Base-by-base conservation (phyloP, 805 yeast genomes). In the Candida maris region DNA sequence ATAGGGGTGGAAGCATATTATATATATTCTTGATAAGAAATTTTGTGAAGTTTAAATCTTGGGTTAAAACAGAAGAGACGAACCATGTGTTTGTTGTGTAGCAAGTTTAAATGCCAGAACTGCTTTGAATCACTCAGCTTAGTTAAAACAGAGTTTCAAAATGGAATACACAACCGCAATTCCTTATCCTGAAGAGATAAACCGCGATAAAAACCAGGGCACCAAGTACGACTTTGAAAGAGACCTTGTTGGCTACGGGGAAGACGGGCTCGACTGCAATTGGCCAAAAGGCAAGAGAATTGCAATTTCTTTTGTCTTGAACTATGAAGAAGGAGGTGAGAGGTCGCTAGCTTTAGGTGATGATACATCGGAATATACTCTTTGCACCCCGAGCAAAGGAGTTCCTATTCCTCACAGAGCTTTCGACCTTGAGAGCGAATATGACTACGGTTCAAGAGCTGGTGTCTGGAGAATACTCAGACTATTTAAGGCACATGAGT, bases 311-410 rank as follows among this genome's bases (percentile, higher is more conserved):
- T 54, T 54, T 28, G 57, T 54, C 7, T 36, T 54, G 25, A 54
- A 54, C 38, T 52, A 52, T 30, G 59, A 53, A 42, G 57, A 54
- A 37, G 59, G 59, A 26, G 57, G 47, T 18, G 57, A 54, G 42
- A 38, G 47, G 27, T 40, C 44, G 6, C 22, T 42, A 18, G 34
- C 36, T 4, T 30, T 37, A 19, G 49, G 47, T 3, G 47, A 45
- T 29, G 34, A 28, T 6, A 35, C 32, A n/a, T 37, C 48, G 9
- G 50, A 46, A 26, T 32, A 30, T 30, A 39, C 49, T 2, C 32
- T 45, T 32, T 33, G 35, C 19, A 45, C 46, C 19, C 45, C 45
- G 6, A 39, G 41, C 27, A 39, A 38, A 24, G 50, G 48, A 13
- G 44, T 35, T 9, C 37, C 46, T 6, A 15, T 36, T 15, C 31